These are phyloP conservation scores for Petunia hybrid DNA, from an alignment of 305 asterid species.

Conservation along the genomic window DNA sequence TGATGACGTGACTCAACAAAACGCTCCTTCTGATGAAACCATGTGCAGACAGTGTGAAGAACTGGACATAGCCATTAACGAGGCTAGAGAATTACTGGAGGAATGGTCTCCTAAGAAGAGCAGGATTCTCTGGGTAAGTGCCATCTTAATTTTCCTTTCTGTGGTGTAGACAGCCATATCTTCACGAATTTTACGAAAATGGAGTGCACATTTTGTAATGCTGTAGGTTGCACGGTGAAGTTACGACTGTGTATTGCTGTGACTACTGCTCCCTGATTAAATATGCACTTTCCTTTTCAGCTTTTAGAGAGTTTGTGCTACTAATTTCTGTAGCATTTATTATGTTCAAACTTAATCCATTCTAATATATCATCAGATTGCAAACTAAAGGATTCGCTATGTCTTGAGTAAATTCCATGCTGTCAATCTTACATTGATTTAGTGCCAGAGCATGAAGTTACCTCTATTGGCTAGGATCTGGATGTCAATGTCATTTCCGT, in stretches of 20 bases:
- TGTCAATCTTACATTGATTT: neutral
- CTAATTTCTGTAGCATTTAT: slow-evolving; percentile 1
- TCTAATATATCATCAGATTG: slow-evolving; percentile 9
- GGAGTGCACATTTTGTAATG: neutral
- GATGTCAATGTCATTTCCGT: slow-evolving; percentile 16
- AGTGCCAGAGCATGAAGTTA: neutral
- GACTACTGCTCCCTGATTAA: neutral
- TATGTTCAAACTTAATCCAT: neutral
- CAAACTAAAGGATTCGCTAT: slow-evolving; percentile 8
- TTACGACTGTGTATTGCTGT: neutral
- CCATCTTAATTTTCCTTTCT: slow-evolving; percentile 30
- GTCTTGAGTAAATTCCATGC: neutral
- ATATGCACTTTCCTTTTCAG: neutral
- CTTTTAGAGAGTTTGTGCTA: slow-evolving; percentile 10
- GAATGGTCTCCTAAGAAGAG: slow-evolving; percentile 90
- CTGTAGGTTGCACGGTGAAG: neutral
- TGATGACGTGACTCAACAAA: slow-evolving; percentile 56
- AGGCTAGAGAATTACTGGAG: slow-evolving; percentile 86
- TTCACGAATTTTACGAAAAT: neutral
- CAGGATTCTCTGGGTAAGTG: slow-evolving; percentile 85
- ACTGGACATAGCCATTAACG: slow-evolving; percentile 76
- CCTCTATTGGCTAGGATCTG: neutral
- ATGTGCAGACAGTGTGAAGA: slow-evolving; percentile 70
- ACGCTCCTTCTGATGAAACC: slow-evolving; percentile 57
- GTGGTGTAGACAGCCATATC: neutral